Conservation (phyloP, 2,329 filamentous ascomycete genomes). For the Colletotrichum plurivorum region DNA sequence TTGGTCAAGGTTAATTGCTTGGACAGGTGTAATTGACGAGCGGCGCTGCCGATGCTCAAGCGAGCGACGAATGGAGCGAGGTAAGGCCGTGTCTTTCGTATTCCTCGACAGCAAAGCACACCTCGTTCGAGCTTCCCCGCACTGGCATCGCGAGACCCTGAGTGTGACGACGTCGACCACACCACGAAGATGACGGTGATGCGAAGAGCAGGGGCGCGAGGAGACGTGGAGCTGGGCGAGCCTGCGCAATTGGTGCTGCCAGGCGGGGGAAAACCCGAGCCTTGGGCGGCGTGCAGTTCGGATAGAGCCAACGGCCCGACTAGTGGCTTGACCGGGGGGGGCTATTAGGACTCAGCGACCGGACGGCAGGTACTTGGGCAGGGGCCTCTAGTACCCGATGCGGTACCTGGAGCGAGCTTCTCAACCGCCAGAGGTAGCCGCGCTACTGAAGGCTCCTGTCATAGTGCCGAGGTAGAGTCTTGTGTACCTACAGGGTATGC, state of each 20-base stretch:
- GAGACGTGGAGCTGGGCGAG: conserved; percentile 1
- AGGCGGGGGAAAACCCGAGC: conserved; percentile 8
- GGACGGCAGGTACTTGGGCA: too few species aligned
- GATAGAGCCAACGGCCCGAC: conserved; percentile 36
- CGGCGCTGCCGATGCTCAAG: conserved; percentile 4
- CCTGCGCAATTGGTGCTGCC: conserved; percentile 17
- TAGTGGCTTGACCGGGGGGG: conserved; percentile 38
- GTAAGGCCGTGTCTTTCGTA: conserved; percentile 15
- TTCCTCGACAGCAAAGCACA: not conserved
- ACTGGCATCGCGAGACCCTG: conserved; percentile 3
- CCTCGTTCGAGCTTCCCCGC: conserved; percentile 25
- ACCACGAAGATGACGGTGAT: conserved; percentile 1
- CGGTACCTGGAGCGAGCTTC: too few species aligned
- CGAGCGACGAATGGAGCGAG: conserved; percentile 37
- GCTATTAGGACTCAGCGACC: not conserved
- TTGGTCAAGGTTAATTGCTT: conserved; percentile 21
- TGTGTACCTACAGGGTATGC: not conserved
- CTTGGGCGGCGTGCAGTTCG: not conserved
- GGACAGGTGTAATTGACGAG: conserved; percentile 25
- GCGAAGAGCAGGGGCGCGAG: not conserved
- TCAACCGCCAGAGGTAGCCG: too few species aligned
- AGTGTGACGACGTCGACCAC: conserved; percentile 25
- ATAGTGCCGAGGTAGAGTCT: too few species aligned
- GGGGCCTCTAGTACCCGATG: too few species aligned
- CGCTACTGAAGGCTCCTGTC: too few species aligned